Evolutionary conservation across 371 early-diverging fungal species (phyloP), one percentile per base, ranked within the genome.

Genomic region (Zopfochytrium polystomum): DNA sequence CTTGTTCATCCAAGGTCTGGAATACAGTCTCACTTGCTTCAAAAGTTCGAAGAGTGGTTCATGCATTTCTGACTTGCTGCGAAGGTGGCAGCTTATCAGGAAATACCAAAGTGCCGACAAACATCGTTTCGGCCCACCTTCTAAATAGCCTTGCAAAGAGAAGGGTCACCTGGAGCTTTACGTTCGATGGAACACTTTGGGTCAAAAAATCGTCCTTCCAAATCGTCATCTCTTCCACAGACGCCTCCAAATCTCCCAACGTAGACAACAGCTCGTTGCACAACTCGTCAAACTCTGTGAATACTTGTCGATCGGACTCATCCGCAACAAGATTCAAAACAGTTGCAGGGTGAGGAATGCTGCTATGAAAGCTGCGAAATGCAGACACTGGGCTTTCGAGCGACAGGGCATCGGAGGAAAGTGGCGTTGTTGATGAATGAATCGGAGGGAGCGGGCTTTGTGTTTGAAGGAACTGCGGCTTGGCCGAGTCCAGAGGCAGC

Each of bases 141-240:
- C 80, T 52, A 55, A 74, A 77, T 54, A 80, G 52, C 34, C 70
- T 56, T 3, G 76, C 64, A 58, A 80, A 76, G 31, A 80, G 63
- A 22, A 80, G 43, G 2, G 73, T 68, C 43, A 77, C 29, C 62
- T 80, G 71, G 53, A 80, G 60, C 59, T 80, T 80, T 27, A 77
- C 67, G 18, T 59, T 72, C 23, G 64, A 56, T 34, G 77, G 77
- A 1, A 77, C 78, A 31, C 67, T 62, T 58, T 72, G 72, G 9
- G 64, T 72, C 43, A 77, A 33, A 55, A 80, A 77, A 32, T 68
- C 76, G 44, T 80, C 74, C 60, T 80, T 80, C 80, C 80, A 80
- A 13, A 61, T 60, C 38, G 67, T 75, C 58, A 80, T 58, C 34
- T 80, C 80, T 56, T 80, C 80, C 29, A 80, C 33, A 5, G 76